Evolutionary conservation across 805 yeast genomes (phyloP), one percentile per base, ranked within the genome.

Genomic region (Kodamaea leandrae): DNA sequence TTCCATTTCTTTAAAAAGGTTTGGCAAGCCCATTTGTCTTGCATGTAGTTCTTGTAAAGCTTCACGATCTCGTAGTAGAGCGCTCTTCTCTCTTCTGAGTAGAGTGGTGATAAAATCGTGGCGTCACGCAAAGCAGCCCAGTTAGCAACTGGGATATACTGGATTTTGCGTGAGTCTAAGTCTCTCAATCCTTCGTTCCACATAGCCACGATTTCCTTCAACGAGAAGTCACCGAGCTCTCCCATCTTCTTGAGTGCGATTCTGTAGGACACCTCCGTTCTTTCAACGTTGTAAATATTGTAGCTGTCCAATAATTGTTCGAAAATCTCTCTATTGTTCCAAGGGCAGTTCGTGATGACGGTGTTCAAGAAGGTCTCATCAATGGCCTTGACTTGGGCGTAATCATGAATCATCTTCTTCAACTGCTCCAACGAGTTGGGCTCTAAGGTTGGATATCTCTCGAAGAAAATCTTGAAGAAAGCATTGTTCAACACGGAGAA

Each of bases 301-400:
- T 82, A 86, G 43, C 81, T 78, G 33, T 74, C 72, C 25, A 82
- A 70, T 43, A 86, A 68, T 46, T 79, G 82, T 50, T 82, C 78
- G 43, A 83, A 75, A 9, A 83, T 80, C n/a, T 68, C 66, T 45
- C 79, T 70, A 55, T 81, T 82, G 40, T 74, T 74, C 95, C 95
- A 86, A 45, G 69, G 64, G 23, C 78, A 77, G 54, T 80, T 81
- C 29, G 86, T 76, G 43, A 86, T 70, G 40, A 86, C 70, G 32
- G 86, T 85, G 60, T 86, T 87, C 60, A 87, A 76, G 54, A 87
- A 85, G n/a, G 86, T 82, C 59, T 85, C 91, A 59, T 86, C 91
- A 42, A 83, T 72, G 16, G 75, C 68, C 53, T 78, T 78, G 46
- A 79, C 67, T 35, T 69, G 69, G 37, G 78, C 71, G 57, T 83